Evolutionary conservation across 1,284 basidiomycete species (phyloP).

Genomic region (Boletus sp.): DNA sequence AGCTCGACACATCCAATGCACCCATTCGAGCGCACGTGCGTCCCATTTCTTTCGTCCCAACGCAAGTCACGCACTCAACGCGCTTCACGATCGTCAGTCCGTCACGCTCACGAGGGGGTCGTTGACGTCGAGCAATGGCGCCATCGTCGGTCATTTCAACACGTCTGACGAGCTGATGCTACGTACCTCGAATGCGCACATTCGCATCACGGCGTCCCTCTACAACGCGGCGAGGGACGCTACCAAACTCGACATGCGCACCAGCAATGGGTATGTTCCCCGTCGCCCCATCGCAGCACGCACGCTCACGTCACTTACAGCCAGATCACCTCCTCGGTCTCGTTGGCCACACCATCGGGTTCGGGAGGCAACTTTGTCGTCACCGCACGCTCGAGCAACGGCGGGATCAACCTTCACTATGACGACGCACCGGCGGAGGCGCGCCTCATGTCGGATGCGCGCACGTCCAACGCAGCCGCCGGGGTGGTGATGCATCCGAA

Average conservation of each 20-base stretch:
- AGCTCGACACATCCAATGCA: slow-evolving; percentile 30
- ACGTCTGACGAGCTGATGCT: slow-evolving; percentile 39
- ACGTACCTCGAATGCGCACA: slow-evolving; percentile 43
- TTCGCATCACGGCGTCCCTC: slow-evolving; percentile 41
- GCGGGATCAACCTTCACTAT: slow-evolving; percentile 40
- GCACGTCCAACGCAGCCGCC: slow-evolving; percentile 44
- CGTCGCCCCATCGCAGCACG: neutral
- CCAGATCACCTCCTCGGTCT: slow-evolving; percentile 19
- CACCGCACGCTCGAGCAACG: slow-evolving; percentile 41
- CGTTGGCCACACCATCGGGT: slow-evolving; percentile 15
- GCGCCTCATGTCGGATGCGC: slow-evolving; percentile 38
- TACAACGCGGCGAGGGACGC: slow-evolving; percentile 18
- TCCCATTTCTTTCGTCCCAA: neutral
- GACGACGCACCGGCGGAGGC: slow-evolving; percentile 38
- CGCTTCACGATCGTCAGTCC: slow-evolving; percentile 10
- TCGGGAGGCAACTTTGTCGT: slow-evolving; percentile 38
- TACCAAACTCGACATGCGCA: slow-evolving; percentile 37
- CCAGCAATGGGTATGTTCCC: slow-evolving; percentile 45
- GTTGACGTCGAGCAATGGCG: slow-evolving; percentile 40
- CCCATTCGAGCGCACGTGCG: slow-evolving; percentile 40
- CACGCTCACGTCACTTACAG: slow-evolving; percentile 3
- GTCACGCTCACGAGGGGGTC: slow-evolving; percentile 37
- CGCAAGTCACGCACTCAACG: too few relatives aligned
- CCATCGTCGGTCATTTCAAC: slow-evolving; percentile 48
- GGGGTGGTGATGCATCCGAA: slow-evolving; percentile 43